These are phyloP conservation scores for Cystobasidium slooffiae DNA, from an alignment of 1,284 basidiomycete genomes.

Conservation along the genomic window DNA sequence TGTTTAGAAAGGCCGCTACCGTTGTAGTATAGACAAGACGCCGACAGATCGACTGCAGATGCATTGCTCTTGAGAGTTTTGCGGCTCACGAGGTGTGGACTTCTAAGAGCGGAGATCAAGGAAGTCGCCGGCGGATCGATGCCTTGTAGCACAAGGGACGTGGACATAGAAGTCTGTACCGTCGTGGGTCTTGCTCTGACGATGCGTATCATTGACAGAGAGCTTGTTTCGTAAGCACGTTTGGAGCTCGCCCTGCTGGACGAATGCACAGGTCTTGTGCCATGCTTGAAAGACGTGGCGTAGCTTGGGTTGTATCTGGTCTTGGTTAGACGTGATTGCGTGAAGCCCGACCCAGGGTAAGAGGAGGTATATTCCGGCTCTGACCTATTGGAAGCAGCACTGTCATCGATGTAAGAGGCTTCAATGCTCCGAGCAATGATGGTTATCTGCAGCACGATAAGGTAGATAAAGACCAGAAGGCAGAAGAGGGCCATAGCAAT, in stretches of 20 bases:
- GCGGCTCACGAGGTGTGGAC: not conserved
- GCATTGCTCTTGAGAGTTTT: not conserved
- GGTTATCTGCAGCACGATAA: slow-evolving; percentile 24
- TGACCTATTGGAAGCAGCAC: no score
- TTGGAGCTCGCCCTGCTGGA: not conserved
- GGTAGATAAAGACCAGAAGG: slow-evolving; percentile 24
- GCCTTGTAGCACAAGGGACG: no score
- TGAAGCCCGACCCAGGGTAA: not conserved
- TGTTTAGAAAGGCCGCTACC: slow-evolving; percentile 35
- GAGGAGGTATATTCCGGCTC: not conserved
- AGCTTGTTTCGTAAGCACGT: no score
- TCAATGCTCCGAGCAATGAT: slow-evolving; percentile 18
- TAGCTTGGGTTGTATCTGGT: not conserved
- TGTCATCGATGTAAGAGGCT: slow-evolving; percentile 16
- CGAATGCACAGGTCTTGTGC: not conserved
- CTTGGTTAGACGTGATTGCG: not conserved
- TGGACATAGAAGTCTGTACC: no score
- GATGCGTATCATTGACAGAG: no score
- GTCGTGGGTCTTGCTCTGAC: no score
- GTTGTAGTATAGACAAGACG: slow-evolving; percentile 39
- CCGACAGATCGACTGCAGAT: slow-evolving; percentile 8
- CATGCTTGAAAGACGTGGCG: not conserved
- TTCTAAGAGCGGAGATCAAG: not conserved
- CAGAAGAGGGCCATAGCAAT: slow-evolving; percentile 20
- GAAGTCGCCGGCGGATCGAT: no score